A percentile compares a stretch with the other conserved stretches of the same genome.
Evolutionary conservation across 169 alveolate species (phyloP).

Genomic region (Hepatocystis sp.): DNA sequence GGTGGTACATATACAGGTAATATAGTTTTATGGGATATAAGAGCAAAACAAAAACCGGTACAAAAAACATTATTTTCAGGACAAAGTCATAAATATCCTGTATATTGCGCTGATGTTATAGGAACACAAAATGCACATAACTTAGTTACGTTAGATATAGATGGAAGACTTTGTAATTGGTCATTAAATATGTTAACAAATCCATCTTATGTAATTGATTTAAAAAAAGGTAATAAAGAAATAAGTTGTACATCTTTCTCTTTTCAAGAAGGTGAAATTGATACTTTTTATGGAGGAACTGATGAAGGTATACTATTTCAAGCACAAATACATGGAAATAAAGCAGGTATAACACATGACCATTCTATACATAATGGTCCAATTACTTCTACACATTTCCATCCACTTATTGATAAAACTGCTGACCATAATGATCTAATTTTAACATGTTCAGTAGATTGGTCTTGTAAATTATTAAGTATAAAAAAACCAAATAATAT

Average conservation of each 20-base stretch:
- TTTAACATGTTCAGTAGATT: conserved; percentile 89
- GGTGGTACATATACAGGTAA: conserved; percentile 95
- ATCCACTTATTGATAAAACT: conserved; percentile 80
- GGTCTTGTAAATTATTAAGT: conserved; percentile 90
- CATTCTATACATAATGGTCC: conserved; percentile 86
- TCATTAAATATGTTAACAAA: conserved; percentile 87
- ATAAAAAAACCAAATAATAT: conserved; percentile 79
- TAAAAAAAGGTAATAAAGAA: conserved; percentile 62
- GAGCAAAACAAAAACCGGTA: conserved; percentile 91
- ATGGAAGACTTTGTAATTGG: conserved; percentile 94
- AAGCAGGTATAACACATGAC: conserved; percentile 78
- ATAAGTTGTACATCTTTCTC: conserved; percentile 43
- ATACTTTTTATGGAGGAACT: conserved; percentile 75
- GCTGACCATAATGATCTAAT: conserved; percentile 83
- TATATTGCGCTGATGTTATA: conserved; percentile 89
- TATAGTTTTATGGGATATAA: conserved; percentile 92
- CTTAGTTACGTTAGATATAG: conserved; percentile 89
- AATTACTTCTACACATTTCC: conserved; percentile 82
- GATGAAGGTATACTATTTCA: conserved; percentile 73
- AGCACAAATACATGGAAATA: conserved; percentile 59
- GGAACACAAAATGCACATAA: conserved; percentile 94
- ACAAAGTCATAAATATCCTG: conserved; percentile 90
- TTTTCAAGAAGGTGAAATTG: conserved; percentile 73
- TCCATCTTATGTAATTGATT: conserved; percentile 87
- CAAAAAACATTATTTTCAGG: conserved; percentile 88